These are phyloP conservation scores for Geosmithia morbida DNA, from an alignment of 2,329 filamentous ascomycete genomes.

Conservation along the genomic window DNA sequence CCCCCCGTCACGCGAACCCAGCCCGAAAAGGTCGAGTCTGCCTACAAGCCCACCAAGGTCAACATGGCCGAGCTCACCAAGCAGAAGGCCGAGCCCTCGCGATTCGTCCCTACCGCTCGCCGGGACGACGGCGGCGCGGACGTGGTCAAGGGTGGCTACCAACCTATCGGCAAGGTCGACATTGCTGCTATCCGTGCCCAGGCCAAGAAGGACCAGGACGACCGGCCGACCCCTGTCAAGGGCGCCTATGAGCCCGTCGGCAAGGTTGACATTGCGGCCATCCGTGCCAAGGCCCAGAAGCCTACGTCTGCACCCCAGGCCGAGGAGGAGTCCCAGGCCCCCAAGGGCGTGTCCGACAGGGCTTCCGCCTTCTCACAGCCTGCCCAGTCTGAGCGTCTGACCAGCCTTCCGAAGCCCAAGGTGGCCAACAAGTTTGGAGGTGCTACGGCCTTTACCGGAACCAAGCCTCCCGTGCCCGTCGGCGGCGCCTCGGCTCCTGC, in stretches of 20 bases:
- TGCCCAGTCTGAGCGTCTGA: constrained; percentile 60
- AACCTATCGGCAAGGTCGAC: constrained; percentile 94
- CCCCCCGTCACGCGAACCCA: constrained; percentile 78
- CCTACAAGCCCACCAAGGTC: constrained; percentile 92
- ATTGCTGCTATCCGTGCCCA: constrained; percentile 77
- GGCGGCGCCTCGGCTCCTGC: constrained; percentile 33
- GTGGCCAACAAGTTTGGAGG: constrained; percentile 78
- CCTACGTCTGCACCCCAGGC: constrained; percentile 25
- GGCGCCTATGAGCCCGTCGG: constrained; percentile 90
- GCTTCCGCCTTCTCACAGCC: constrained; percentile 54
- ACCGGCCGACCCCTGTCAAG: constrained; percentile 74
- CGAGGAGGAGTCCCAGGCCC: constrained; percentile 7
- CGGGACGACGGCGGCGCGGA: constrained; percentile 34
- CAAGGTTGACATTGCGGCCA: constrained; percentile 94
- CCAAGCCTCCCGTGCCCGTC: constrained; percentile 72
- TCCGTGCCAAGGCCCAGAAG: constrained; percentile 69
- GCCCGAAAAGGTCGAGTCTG: constrained; percentile 80
- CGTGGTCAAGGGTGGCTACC: constrained; percentile 75
- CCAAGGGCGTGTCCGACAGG: constrained; percentile 53
- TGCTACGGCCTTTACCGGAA: constrained; percentile 62
- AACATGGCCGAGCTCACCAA: constrained; percentile 77
- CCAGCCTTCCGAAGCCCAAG: constrained; percentile 85
- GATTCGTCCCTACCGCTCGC: constrained; percentile 33
- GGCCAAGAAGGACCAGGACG: constrained; percentile 55
- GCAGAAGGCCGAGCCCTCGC: constrained; percentile 54